A percentile compares a stretch with the other conserved stretches of the same genome.
phyloP scores from a whole-genome alignment of 192 early-diverging fungal species.

The Coemansia sp. region DNA sequence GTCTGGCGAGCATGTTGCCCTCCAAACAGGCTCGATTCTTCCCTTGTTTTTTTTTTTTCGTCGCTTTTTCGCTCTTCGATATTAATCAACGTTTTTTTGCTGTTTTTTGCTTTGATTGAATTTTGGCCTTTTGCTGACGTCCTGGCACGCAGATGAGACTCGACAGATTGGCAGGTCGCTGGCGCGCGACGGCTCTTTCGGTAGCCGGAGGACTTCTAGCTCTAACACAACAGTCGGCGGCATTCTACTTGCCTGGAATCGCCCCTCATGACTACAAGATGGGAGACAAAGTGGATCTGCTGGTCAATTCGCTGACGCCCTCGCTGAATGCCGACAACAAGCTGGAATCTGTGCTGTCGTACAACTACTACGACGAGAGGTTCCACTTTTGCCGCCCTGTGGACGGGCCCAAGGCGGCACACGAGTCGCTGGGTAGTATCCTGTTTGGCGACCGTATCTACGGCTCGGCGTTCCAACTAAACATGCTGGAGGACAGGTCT shows the following conservation, averaged over 20 bases:
- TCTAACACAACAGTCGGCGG: constrained; percentile 30
- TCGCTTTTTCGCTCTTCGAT: background rate
- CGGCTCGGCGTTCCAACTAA: constrained; percentile 75
- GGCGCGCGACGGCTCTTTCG: constrained; percentile 21
- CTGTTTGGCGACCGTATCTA: constrained; percentile 95
- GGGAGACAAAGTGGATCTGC: constrained; percentile 67
- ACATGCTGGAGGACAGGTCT: constrained; percentile 55
- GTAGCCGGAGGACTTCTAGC: constrained; percentile 7
- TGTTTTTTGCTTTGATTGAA: background rate
- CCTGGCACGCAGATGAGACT: constrained; percentile 17
- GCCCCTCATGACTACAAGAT: constrained; percentile 81
- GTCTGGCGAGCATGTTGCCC: too few relatives aligned
- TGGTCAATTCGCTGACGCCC: constrained; percentile 87
- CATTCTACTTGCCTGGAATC: constrained; percentile 93
- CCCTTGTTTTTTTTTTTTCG: background rate
- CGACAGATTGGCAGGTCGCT: constrained; percentile 7
- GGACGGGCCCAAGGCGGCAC: constrained; percentile 58
- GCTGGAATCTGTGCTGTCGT: constrained; percentile 76
- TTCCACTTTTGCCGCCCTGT: constrained; percentile 86
- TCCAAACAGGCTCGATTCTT: background rate
- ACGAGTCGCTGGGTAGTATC: constrained; percentile 87
- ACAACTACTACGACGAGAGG: constrained; percentile 82
- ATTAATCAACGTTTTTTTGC: background rate
- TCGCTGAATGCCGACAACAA: constrained; percentile 58
- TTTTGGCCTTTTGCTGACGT: constrained; percentile 6